A percentile compares a stretch with the other conserved stretches of the same genome.
Conservation (phyloP, 371 early-diverging fungal species). For the Mortierella sp. region DNA sequence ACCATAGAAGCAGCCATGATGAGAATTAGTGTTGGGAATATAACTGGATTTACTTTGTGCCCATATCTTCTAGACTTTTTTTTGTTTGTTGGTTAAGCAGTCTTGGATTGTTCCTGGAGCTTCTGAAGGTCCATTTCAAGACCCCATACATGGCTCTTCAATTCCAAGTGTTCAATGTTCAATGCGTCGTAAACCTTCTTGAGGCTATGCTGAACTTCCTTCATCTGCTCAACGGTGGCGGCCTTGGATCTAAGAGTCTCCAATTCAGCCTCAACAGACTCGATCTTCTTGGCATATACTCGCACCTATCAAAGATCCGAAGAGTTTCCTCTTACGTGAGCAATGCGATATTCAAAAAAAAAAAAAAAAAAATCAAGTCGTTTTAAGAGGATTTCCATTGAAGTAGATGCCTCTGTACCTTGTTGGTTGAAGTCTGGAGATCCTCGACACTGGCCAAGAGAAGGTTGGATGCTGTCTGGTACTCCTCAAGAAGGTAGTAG, state of each 20-base stretch:
- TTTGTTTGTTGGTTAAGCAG: slow-evolving; percentile 14
- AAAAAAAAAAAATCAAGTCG: not conserved
- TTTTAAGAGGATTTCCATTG: not conserved
- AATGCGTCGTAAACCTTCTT: slow-evolving; percentile 78
- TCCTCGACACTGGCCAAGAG: slow-evolving; percentile 80
- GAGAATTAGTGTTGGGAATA: no score
- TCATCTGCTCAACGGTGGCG: slow-evolving; percentile 75
- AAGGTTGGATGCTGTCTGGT: slow-evolving; percentile 75
- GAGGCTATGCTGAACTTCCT: slow-evolving; percentile 69
- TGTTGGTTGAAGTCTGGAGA: slow-evolving; percentile 79
- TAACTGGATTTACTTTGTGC: no score
- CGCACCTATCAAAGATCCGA: slow-evolving; percentile 60
- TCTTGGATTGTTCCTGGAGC: slow-evolving; percentile 52
- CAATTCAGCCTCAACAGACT: slow-evolving; percentile 73
- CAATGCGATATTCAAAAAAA: slow-evolving; percentile 15
- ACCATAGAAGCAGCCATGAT: no score
- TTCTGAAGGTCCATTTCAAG: slow-evolving; percentile 67
- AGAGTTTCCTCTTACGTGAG: slow-evolving; percentile 7
- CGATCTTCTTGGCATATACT: slow-evolving; percentile 82
- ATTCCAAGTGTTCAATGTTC: slow-evolving; percentile 78
- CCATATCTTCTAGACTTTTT: no score
- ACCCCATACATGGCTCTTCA: slow-evolving; percentile 82
- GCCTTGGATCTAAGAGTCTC: slow-evolving; percentile 64
- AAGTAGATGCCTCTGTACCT: slow-evolving; percentile 53
- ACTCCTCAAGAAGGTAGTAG: slow-evolving; percentile 84